phyloP scores from a whole-genome alignment of 2,329 filamentous ascomycete species.

The Pleoardoris graminearum region DNA sequence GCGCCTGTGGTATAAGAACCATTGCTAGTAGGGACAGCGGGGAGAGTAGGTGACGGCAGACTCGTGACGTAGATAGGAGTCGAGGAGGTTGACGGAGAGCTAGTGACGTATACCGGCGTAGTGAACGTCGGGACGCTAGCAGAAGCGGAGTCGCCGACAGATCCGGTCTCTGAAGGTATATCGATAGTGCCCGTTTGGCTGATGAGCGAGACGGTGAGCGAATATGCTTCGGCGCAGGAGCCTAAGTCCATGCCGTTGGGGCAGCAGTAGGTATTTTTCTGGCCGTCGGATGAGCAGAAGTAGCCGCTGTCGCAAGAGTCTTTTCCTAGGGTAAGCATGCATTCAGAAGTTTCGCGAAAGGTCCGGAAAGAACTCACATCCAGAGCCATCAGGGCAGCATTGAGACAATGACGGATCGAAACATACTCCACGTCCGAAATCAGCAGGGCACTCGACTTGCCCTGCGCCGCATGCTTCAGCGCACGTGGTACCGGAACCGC shows the following conservation, averaged over 20 bases:
- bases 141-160: neutral
- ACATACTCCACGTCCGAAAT: constrained; percentile 58
- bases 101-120: constrained; percentile 15
- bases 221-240: constrained; percentile 58
- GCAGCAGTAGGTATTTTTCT: constrained; percentile 63
- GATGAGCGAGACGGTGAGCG: constrained; percentile 55
- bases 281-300: constrained; percentile 63
- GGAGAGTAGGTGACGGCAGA: constrained; percentile 2
- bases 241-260: constrained; percentile 58
- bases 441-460: constrained; percentile 56
- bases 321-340: constrained; percentile 31
- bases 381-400: constrained; percentile 62
- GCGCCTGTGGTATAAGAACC: constrained; percentile 16
- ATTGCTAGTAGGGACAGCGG: constrained; percentile 11
- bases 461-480: constrained; percentile 59
- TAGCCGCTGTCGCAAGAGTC: constrained; percentile 65
- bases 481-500: constrained; percentile 57
- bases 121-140: constrained; percentile 3
- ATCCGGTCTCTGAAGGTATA: neutral
- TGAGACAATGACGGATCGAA: constrained; percentile 56
- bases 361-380: constrained; percentile 54
- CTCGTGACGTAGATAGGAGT: neutral
- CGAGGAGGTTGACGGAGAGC: neutral
- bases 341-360: neutral
- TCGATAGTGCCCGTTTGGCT: constrained; percentile 45